A percentile compares a stretch with the other conserved stretches of the same genome.
Conservation (phyloP, 805 yeast species). For the Lipomyces yamadae region DNA sequence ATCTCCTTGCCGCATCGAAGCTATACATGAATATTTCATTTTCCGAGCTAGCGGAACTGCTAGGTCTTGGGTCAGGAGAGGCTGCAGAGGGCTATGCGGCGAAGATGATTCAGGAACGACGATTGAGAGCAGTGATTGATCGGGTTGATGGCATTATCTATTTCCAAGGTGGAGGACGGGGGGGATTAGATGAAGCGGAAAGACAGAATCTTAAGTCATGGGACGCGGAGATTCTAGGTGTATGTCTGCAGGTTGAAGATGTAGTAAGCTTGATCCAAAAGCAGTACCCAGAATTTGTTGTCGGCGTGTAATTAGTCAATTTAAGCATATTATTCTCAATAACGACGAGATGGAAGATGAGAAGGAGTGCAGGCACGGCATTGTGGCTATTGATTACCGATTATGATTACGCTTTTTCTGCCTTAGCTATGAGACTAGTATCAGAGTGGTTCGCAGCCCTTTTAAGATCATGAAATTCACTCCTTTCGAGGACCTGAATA, state of each 20-base stretch:
- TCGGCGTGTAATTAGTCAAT: neutral
- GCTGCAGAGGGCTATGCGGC: conserved; percentile 43
- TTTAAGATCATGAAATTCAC: too few relatives aligned
- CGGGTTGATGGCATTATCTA: conserved; percentile 41
- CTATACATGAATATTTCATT: conserved; percentile 42
- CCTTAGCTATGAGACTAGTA: too few relatives aligned
- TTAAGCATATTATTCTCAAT: neutral
- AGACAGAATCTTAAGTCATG: conserved; percentile 21
- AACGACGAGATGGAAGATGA: too few relatives aligned
- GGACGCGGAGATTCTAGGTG: conserved; percentile 33
- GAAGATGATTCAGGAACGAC: conserved; percentile 43
- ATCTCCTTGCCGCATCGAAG: conserved; percentile 44
- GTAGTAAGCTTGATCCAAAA: conserved; percentile 32
- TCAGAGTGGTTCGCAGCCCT: too few relatives aligned
- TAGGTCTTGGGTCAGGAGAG: conserved; percentile 38
- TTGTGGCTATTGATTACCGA: neutral
- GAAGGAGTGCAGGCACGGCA: too few relatives aligned
- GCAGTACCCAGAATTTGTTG: conserved; percentile 19
- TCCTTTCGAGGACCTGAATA: too few relatives aligned
- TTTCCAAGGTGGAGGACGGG: conserved; percentile 22
- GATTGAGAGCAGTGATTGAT: conserved; percentile 44
- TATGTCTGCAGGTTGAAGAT: conserved; percentile 38
- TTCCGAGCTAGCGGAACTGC: conserved; percentile 39
- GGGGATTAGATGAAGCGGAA: conserved; percentile 12
- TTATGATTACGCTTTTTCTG: too few relatives aligned